Percentiles rank a stretch among this genome's conserved stretches.
Evolutionary conservation across 2,329 filamentous ascomycete genomes (phyloP).

Genomic region (Diaporthe caulivora): DNA sequence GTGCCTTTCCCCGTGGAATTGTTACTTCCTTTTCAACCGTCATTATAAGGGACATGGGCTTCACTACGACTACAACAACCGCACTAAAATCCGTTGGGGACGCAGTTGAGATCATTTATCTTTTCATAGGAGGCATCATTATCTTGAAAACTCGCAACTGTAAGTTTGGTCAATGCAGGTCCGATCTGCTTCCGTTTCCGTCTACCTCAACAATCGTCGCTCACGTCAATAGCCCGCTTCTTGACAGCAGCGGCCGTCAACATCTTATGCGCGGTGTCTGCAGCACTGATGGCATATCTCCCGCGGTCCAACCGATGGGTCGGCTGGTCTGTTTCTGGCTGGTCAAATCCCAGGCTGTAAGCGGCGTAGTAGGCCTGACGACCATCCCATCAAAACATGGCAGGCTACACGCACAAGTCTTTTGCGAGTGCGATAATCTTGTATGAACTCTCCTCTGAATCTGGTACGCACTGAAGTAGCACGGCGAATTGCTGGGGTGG

Average conservation of each 20-base stretch:
- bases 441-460: too few relatives aligned
- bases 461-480: too few relatives aligned
- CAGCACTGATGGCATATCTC: constrained; percentile 51
- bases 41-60: constrained; percentile 15
- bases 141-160: constrained; percentile 51
- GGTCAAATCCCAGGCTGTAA: constrained; percentile 52
- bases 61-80: neutral
- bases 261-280: constrained; percentile 50
- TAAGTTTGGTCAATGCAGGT: neutral
- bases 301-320: constrained; percentile 50
- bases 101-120: constrained; percentile 46
- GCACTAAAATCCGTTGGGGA: constrained; percentile 17
- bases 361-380: constrained; percentile 51
- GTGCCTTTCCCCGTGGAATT: neutral
- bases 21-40: constrained; percentile 13
- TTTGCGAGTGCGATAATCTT: constrained; percentile 52
- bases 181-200: too few relatives aligned
- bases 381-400: constrained; percentile 53
- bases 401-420: constrained; percentile 51
- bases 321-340: constrained; percentile 53
- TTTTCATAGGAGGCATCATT: constrained; percentile 51
- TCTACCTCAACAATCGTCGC: too few relatives aligned
- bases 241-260: constrained; percentile 49
- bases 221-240: constrained; percentile 37
- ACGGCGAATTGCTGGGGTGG: constrained; percentile 56